These are phyloP conservation scores for Articulospora tetracladia DNA, from an alignment of 495 filamentous ascomycete genomes.

Conservation along the genomic window DNA sequence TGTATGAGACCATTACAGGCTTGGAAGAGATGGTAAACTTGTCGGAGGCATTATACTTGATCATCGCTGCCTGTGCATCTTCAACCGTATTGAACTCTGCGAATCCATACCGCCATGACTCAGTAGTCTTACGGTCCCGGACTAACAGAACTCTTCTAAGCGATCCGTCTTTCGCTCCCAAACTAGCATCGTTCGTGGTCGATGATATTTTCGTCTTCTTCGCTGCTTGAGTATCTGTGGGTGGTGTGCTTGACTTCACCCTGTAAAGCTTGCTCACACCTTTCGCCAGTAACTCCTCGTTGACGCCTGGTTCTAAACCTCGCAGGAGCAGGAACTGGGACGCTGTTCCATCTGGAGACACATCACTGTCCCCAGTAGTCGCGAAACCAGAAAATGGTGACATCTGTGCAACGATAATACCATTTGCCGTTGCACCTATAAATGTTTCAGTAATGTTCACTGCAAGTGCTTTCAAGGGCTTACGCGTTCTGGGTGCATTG, in stretches of 20 bases:
- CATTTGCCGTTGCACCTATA: conserved; percentile 27
- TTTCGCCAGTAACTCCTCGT: conserved; percentile 73
- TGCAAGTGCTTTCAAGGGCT: conserved; percentile 24
- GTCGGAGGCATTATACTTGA: conserved; percentile 68
- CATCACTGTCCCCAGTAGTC: conserved; percentile 78
- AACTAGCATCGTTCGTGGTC: conserved; percentile 65
- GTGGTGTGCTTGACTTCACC: conserved; percentile 38
- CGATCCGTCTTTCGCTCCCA: conserved; percentile 74
- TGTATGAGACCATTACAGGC: conserved; percentile 69
- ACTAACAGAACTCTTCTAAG: conserved; percentile 76
- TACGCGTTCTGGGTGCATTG: conserved; percentile 66
- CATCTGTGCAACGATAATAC: conserved; percentile 22
- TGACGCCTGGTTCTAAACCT: conserved; percentile 68
- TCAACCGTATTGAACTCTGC: conserved; percentile 76
- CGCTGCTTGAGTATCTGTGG: conserved; percentile 31
- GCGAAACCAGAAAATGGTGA: conserved; percentile 33
- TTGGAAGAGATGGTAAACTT: conserved; percentile 85
- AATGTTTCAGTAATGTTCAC: conserved; percentile 3
- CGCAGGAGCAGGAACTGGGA: conserved; percentile 82
- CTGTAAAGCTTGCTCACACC: conserved; percentile 77
- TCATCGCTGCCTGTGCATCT: conserved; percentile 75
- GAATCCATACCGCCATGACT: conserved; percentile 86
- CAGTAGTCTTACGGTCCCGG: conserved; percentile 66
- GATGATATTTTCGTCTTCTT: conserved; percentile 69
- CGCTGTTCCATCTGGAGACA: conserved; percentile 64